Base-by-base conservation (phyloP, 2,329 filamentous ascomycete species). In the Neofusicoccum sp. region DNA sequence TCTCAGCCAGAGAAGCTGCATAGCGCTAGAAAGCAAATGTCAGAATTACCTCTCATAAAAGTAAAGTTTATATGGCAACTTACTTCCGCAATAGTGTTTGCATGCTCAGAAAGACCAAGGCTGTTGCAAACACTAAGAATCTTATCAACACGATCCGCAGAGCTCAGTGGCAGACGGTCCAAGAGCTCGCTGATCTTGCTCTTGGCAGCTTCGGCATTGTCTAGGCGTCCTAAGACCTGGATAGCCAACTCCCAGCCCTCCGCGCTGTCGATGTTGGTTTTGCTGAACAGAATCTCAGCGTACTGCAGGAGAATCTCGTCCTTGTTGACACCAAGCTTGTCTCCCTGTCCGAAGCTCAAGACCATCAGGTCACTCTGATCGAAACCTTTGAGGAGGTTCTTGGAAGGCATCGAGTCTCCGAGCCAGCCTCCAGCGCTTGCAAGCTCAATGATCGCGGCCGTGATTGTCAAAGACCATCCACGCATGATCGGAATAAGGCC, bases 361-460 rank as follows among this genome's bases (percentile, higher is more conserved):
- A 97, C 84, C 77, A 95, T 90, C 45, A 97, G 78, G 69, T 97
- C 93, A 64, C 92, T 89, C 75, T 90, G 85, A 68, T 93, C 91
- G 61, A 96, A 84, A 26, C 86, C 87, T 36, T 86, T 83, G 66
- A 89, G 82, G 48, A 86, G 75, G 16, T 66, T 68, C 64, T 79
- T 81, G 31, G 80, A 78, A 6, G 81, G 75, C 59, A 82, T 79
- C 31, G 82, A 79, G 16, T 61, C 40, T 28, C 82, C 80, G 45
- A 97, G 81, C 93, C 93, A 98, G 45, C 88, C 87, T 7, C 89
- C 91, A 28, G 91, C 80, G n/a, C 86, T 88, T 9, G 90, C 92
- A 61, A 98, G 80, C 74, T 98, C 93, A 3, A 89, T 89, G 14
- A 95, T 85, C 5, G 91, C 86, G 31, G 89, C 84, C 9, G 91